A percentile compares a stretch with the other conserved stretches of the same genome.
Conservation (phyloP, 352 stramenopile species). For the Phytophthora colocasiae region DNA sequence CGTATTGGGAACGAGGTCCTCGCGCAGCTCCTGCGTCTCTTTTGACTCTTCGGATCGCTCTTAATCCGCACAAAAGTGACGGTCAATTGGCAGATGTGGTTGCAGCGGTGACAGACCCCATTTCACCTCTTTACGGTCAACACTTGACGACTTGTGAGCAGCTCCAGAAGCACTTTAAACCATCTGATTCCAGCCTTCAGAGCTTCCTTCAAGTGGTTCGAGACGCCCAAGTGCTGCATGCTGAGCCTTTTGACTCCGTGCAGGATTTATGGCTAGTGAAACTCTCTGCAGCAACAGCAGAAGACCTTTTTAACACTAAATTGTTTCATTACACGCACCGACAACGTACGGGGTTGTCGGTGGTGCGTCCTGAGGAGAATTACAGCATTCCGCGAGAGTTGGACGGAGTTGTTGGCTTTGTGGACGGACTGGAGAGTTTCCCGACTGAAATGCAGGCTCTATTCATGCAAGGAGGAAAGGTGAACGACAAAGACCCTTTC, state of each 20-base stretch:
- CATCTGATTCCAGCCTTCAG: conserved; percentile 21
- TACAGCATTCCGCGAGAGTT: conserved; percentile 54
- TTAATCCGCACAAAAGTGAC: conserved; percentile 40
- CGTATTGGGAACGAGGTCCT: conserved; percentile 32
- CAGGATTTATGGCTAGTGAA: conserved; percentile 62
- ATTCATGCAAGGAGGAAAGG: conserved; percentile 41
- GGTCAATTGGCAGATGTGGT: conserved; percentile 51
- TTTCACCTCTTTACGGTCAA: conserved; percentile 57
- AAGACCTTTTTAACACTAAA: conserved; percentile 59
- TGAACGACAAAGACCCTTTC: conserved; percentile 44
- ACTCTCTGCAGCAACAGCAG: conserved; percentile 47
- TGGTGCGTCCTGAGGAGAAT: conserved; percentile 50
- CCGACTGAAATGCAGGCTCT: conserved; percentile 70
- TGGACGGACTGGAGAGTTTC: conserved; percentile 79
- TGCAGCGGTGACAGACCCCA: conserved; percentile 50
- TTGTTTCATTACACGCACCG: conserved; percentile 60
- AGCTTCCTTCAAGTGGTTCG: conserved; percentile 22
- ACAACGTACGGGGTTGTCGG: conserved; percentile 29
- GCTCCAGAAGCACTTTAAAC: conserved; percentile 50
- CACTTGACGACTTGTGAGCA: conserved; percentile 43
- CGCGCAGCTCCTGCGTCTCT: conserved; percentile 32
- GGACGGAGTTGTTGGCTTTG: conserved; percentile 52
- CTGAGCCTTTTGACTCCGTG: conserved; percentile 23
- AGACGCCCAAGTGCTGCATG: conserved; percentile 13
- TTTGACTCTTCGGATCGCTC: conserved; percentile 50